Percentiles rank a stretch among this genome's conserved stretches.
phyloP scores from a whole-genome alignment of 352 stramenopile species.

The Pseudoperonospora humuli region DNA sequence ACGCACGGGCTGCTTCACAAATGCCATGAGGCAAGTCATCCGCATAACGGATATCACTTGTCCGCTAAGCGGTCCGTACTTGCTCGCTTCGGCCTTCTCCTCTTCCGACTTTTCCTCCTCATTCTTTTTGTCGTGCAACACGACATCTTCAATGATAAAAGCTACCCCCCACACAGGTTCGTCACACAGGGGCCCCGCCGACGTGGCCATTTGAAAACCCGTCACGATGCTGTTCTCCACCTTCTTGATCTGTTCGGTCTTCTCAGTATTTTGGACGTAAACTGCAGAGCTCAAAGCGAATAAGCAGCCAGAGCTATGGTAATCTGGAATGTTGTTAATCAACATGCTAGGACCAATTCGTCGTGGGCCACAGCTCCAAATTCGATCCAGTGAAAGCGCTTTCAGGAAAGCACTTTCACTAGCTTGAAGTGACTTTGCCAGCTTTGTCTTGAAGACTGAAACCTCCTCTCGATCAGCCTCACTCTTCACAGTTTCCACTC shows the following conservation, averaged over 20 bases:
- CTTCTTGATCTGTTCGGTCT: conserved; percentile 35
- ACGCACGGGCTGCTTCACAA: conserved; percentile 81
- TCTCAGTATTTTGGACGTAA: conserved; percentile 9
- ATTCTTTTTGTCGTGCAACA: conserved; percentile 37
- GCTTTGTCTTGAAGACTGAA: conserved; percentile 25
- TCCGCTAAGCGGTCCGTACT: conserved; percentile 66
- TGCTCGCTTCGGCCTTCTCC: conserved; percentile 21
- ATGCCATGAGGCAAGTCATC: conserved; percentile 58
- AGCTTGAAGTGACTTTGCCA: conserved; percentile 37
- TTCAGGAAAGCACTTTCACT: conserved; percentile 50
- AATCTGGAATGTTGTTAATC: conserved; percentile 63
- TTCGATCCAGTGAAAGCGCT: conserved; percentile 35
- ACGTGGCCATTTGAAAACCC: conserved; percentile 74
- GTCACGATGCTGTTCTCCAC: conserved; percentile 78
- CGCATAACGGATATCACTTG: conserved; percentile 81
- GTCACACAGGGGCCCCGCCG: conserved; percentile 81
- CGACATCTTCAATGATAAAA: conserved; percentile 81
- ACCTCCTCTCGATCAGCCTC: conserved; percentile 17
- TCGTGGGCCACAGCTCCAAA: conserved; percentile 74
- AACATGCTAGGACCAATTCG: conserved; percentile 70
- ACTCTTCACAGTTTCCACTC: conserved; percentile 4
- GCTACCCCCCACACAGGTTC: conserved; percentile 88
- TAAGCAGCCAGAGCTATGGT: conserved; percentile 11
- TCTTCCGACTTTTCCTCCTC: conserved; percentile 21
- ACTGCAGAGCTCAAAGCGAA: conserved; percentile 7